phyloP scores from a whole-genome alignment of 176 grass and related monocot genomes.

The Musa beccarii region DNA sequence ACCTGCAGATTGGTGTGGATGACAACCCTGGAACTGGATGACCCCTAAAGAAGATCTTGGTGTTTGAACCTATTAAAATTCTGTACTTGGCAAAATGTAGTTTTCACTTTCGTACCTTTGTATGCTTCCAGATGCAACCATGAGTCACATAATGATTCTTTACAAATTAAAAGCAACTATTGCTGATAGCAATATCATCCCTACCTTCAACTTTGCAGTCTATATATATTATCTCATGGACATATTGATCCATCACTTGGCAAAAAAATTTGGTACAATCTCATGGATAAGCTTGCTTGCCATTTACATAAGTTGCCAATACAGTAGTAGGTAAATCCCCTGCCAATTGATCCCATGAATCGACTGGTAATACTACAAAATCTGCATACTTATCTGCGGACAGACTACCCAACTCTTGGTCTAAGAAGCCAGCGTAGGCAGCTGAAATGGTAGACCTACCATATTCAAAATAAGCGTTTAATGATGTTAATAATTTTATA shows the following conservation, averaged over 20 bases:
- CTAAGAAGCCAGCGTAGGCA: constrained; percentile 73
- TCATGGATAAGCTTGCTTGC: constrained; percentile 57
- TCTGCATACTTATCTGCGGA: constrained; percentile 67
- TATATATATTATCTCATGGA: too few species aligned
- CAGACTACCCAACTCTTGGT: constrained; percentile 54
- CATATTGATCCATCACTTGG: not conserved
- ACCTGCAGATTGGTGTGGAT: too few species aligned
- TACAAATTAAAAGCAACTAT: too few species aligned
- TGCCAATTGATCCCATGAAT: constrained; percentile 49
- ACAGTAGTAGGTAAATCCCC: constrained; percentile 28
- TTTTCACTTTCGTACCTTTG: too few species aligned
- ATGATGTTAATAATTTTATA: not conserved
- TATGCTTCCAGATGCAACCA: too few species aligned
- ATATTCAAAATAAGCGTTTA: not conserved
- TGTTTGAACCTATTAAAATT: too few species aligned
- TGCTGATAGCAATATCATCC: too few species aligned
- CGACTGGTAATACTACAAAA: constrained; percentile 72
- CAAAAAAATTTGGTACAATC: not conserved
- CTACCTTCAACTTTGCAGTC: too few species aligned
- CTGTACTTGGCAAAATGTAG: too few species aligned
- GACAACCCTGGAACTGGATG: too few species aligned
- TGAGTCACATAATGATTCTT: too few species aligned
- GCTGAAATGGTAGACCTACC: constrained; percentile 72
- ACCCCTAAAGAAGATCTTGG: too few species aligned
- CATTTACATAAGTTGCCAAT: constrained; percentile 61